A percentile compares a stretch with the other conserved stretches of the same genome.
These are phyloP conservation scores for Cytidiella melzeri DNA, from an alignment of 768 basidiomycete genomes.

Conservation along the genomic window DNA sequence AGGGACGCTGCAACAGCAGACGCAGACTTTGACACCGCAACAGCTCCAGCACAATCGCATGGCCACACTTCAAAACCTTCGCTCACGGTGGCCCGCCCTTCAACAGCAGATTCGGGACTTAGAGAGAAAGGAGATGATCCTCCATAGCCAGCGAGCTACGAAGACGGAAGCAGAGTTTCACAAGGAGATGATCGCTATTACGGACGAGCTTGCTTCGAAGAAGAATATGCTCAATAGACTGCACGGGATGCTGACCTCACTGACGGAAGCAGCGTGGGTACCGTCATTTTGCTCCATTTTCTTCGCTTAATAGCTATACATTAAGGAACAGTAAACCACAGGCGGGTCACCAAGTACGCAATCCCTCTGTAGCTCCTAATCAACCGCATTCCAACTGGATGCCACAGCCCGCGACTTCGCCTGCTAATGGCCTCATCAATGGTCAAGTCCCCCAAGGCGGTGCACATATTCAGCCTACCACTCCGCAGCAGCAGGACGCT, in stretches of 20 bases:
- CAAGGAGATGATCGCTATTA: not conserved
- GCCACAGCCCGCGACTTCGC: conserved; percentile 7
- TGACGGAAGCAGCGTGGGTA: not conserved
- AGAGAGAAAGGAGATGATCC: not conserved
- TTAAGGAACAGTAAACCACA: too few species aligned
- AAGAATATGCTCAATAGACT: not conserved
- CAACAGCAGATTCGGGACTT: not conserved
- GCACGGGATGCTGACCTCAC: not conserved
- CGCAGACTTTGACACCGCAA: not conserved
- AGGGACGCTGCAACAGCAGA: not conserved
- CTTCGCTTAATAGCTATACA: not conserved
- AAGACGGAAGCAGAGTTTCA: not conserved
- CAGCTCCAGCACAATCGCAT: not conserved
- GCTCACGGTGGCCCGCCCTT: not conserved
- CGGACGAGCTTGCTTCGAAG: not conserved
- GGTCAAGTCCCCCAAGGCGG: not conserved
- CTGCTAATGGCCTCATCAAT: conserved; percentile 2
- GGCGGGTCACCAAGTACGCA: too few species aligned
- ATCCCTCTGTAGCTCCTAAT: not conserved
- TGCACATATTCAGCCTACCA: not conserved
- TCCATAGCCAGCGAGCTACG: not conserved
- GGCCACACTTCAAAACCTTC: not conserved
- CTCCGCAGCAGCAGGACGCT: conserved; percentile 8
- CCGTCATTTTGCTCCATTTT: not conserved
- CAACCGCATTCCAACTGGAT: conserved; percentile 4